Evolutionary conservation across 1,139 yeast species (phyloP), one percentile per base, ranked within the genome.

Genomic region (Nakaseomyces kungkrabaensis): DNA sequence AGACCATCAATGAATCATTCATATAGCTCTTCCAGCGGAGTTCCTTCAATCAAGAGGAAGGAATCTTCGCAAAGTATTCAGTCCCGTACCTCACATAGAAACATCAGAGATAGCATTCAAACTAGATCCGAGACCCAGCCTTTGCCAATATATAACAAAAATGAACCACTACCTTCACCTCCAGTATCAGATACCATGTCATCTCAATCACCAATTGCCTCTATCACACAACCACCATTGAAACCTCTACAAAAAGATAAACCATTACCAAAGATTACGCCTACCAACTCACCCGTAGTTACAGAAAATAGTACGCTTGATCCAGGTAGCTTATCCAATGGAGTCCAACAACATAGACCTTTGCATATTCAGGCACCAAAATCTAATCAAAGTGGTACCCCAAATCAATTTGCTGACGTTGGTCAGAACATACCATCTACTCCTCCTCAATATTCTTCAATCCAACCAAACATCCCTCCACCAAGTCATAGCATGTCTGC

Each of bases 321-420:
- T 17, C 43, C 41, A n/a, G 48, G 46, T 8, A 49, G 47, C 4
- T 11, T 43, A 6, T 8, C 33, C 44, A 27, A n/a, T 13, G 44
- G 7, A 4, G 34, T 29, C 8, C 8, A 13, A 7, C 44, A 41
- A 41, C 44, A 41, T 17, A 34, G 25, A 45, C 45, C 37, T 32
- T n/a, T 51, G 26, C 55, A 60, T 46, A 57, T 57, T 31, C 60
- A 57, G 27, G 62, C 61, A 3, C 61, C 62, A 17, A 41, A 25
- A 11, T 36, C 47, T 25, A 29, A 11, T 4, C 34, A 34, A n/a
- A 17, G 25, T n/a, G 24, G 6, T 24, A 88, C 88, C n/a, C 81
- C 83, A 13, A 72, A 86, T 0, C 75, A 87, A 67, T 81, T 78
- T 63, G 55, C 64, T n/a, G 26, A 29, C 10, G 1, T 24, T 8